Base-by-base conservation (phyloP, 2,329 filamentous ascomycete species). In the Purpureocillium lavendulum region DNA sequence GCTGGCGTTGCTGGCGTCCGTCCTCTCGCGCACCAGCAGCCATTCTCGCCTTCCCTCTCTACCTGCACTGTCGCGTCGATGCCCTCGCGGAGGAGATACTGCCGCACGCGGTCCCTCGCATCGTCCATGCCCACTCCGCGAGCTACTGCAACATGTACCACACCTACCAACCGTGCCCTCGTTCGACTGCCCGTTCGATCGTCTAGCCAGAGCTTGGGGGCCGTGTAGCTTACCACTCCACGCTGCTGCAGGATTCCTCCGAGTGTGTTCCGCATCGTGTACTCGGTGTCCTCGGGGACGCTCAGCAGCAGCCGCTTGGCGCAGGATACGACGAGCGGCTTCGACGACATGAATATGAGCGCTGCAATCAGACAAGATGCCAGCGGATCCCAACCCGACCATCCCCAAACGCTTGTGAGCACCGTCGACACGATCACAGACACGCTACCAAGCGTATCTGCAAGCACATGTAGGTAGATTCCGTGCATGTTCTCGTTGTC, bases 401-500 rank as follows among this genome's bases (percentile, higher is more conserved):
- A 97, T 13, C 85, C 84, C 55, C 86, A 84, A 52, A 87, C 81
- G 55, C 94, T 83, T 1, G 94, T 94, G 16, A 97, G 70, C 1
- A 87, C 67, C 0, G 92, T 98, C 7, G 88, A 96, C 28, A 88
- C 78, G 45, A 98, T 95, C 35, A 98, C 92, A 1, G 92, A 92
- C 1, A 89, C 84, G 40, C 89, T 96, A 18, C 92, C 92, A 24
- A 97, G 79, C 0, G 92, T 94, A 58, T 98, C 92, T 6, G 92
- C 92, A 21, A 97, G 72, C 37, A 98, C 86, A 55, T 98, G 92
- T 15, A 98, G 70, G 61, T 94, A 98, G 49, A 98, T 97, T 11
- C 92, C 92, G 51, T 92, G 67, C 89, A 98, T 96, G 57, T 98
- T 98, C 53, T 98, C 92, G 59, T 95, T 95, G 45, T 87, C 84